Conservation (phyloP, 2,329 filamentous ascomycete genomes). For the Aureobasidium leucospermi region DNA sequence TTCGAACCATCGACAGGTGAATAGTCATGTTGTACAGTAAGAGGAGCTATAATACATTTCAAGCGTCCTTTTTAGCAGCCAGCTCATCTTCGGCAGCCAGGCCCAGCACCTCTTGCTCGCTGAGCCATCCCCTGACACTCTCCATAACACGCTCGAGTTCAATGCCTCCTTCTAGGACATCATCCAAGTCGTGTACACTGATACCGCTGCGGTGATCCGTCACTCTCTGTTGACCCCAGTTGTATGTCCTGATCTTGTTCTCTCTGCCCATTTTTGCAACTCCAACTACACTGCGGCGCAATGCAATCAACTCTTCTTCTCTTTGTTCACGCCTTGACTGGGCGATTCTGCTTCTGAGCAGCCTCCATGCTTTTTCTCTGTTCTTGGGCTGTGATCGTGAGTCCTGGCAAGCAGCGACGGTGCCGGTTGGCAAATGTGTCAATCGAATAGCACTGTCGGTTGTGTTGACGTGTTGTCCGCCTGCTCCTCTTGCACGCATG, state of each 20-base stretch:
- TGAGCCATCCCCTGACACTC: constrained; percentile 69
- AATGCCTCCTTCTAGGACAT: constrained; percentile 70
- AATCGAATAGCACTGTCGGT: constrained; percentile 92
- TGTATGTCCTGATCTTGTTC: constrained; percentile 93
- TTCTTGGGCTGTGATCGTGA: constrained; percentile 85
- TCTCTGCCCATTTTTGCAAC: constrained; percentile 76
- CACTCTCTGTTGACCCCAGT: constrained; percentile 69
- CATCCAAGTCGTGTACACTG: constrained; percentile 71
- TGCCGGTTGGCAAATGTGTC: constrained; percentile 83
- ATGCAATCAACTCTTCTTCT: constrained; percentile 67
- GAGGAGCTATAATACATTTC: neutral
- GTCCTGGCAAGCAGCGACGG: constrained; percentile 86
- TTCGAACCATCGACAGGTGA: neutral
- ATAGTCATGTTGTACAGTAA: neutral
- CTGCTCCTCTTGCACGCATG: constrained; percentile 86
- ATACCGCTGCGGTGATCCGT: constrained; percentile 80
- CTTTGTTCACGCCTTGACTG: constrained; percentile 71
- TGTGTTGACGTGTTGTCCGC: constrained; percentile 97
- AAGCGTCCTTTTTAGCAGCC: constrained; percentile 10
- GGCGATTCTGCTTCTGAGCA: constrained; percentile 76
- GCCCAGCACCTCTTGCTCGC: constrained; percentile 64
- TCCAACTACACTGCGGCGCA: constrained; percentile 73
- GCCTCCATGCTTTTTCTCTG: constrained; percentile 75
- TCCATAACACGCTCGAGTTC: constrained; percentile 69
- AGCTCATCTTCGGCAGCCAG: constrained; percentile 44